A percentile compares a stretch with the other conserved stretches of the same genome.
Conservation (phyloP, 2,329 filamentous ascomycete species). For the Fusarium sp. region DNA sequence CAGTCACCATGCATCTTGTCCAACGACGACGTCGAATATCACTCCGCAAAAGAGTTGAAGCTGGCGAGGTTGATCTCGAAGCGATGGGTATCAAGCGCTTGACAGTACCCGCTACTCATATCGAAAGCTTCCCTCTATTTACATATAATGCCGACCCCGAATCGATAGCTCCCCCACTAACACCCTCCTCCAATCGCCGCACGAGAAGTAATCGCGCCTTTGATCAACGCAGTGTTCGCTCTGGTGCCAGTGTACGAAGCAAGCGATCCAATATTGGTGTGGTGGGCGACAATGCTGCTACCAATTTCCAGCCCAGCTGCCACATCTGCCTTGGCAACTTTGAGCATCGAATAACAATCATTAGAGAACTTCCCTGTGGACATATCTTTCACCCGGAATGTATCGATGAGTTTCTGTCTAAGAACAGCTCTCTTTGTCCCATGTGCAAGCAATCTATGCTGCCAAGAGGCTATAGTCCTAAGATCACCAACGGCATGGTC, state of each 20-base stretch:
- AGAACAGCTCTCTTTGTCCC: slow-evolving; percentile 87
- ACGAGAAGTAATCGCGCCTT: slow-evolving; percentile 47
- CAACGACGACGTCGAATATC: slow-evolving; percentile 76
- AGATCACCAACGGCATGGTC: slow-evolving; percentile 87
- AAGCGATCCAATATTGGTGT: slow-evolving; percentile 53
- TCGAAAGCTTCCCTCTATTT: slow-evolving; percentile 81
- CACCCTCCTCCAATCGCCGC: slow-evolving; percentile 51
- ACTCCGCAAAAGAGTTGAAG: slow-evolving; percentile 75
- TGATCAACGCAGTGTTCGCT: slow-evolving; percentile 46
- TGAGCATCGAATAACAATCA: slow-evolving; percentile 72
- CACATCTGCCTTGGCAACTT: slow-evolving; percentile 92
- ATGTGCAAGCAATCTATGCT: slow-evolving; percentile 88
- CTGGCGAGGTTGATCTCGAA: slow-evolving; percentile 87
- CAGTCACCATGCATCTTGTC: slow-evolving; percentile 78
- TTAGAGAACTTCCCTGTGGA: slow-evolving; percentile 87
- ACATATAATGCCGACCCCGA: slow-evolving; percentile 73
- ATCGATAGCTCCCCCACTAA: slow-evolving; percentile 49
- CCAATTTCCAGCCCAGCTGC: slow-evolving; percentile 81
- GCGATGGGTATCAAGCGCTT: slow-evolving; percentile 85
- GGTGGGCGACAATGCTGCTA: slow-evolving; percentile 54
- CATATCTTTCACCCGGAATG: slow-evolving; percentile 96
- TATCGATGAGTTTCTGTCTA: slow-evolving; percentile 83
- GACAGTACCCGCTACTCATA: slow-evolving; percentile 76
- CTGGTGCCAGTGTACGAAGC: slow-evolving; percentile 50
- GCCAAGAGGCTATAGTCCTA: slow-evolving; percentile 72